Evolutionary conservation across 208 protist genomes (phyloP), one percentile per base, ranked within the genome.

Genomic region (Herpetomonas muscarum): DNA sequence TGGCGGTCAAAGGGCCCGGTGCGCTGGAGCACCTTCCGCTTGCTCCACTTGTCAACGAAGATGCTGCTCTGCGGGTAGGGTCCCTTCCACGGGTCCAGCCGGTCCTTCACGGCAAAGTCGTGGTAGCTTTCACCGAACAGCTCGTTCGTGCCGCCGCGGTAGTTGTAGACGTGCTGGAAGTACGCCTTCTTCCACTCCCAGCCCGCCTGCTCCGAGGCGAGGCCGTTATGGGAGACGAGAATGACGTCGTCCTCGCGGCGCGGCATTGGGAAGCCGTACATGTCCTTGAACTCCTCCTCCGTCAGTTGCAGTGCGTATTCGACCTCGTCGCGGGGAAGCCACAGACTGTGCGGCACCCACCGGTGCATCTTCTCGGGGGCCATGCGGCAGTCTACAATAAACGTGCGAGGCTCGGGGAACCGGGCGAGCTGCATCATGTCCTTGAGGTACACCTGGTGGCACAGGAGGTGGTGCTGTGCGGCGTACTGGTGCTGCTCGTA

Each of bases 31-130:
- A 95, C 82, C 47, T 95, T 95, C 24, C 88, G 70, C 62, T 95
- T 95, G 48, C 85, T 92, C 85, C 88, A 95, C 72, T 95, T 95
- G 59, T 95, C 88, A 2, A 92, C 85, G 60, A 90, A 95, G 48
- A 95, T 87, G 50, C 83, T 80, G 64, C 67, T 92, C 47, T 95
- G 88, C 25, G 88, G 88, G 60, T 90, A 95, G 17, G 88, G 88
- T 1, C 88, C 88, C 55, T 95, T 95, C 88, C 88, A 95, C 24
- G 85, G 83, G 47, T 87, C 75, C 1, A 95, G 68, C 22, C 69
- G 64, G 13, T 87, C 78, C 69, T 87, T 89, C 4, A 89, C 31
- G 6, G 73, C 64, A 56, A 88, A 81, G 61, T 95, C 88, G 39
- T 76, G 69, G 49, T 95, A 95, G 24, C 56, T 19, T 51, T 95